Conservation (phyloP, 371 early-diverging fungal species). For the Massospora cicadina region DNA sequence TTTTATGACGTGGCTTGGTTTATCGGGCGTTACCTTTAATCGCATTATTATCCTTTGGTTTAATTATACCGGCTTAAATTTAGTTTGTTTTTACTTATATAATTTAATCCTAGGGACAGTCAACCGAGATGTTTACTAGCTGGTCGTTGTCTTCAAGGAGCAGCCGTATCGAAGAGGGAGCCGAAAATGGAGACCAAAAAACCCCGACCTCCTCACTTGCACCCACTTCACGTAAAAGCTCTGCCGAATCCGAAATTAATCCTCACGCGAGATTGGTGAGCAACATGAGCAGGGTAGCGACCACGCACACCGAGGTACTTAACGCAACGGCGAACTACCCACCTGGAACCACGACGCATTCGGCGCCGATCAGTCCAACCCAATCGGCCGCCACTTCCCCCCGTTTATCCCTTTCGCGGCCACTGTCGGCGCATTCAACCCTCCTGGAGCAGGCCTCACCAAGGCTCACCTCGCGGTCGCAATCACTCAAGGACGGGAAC, state of each 20-base stretch:
- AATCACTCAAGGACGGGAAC: not conserved
- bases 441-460: not conserved
- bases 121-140: not conserved
- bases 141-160: not conserved
- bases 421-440: conserved; percentile 5
- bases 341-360: not conserved
- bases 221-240: not conserved
- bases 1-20: no score
- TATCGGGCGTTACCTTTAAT: no score
- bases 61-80: no score
- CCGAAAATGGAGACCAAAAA: not conserved
- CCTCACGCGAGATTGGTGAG: not conserved
- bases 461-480: not conserved
- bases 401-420: not conserved
- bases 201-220: not conserved
- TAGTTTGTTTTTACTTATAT: no score
- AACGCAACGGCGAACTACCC: not conserved
- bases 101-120: no score
- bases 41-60: no score
- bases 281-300: not conserved
- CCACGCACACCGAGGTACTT: not conserved
- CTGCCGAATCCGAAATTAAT: not conserved
- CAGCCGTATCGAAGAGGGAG: not conserved
- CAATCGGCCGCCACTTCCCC: not conserved
- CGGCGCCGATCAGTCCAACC: not conserved